These are phyloP conservation scores for Guadua angustifolia DNA, from an alignment of 176 grass and related monocot species.

Conservation along the genomic window DNA sequence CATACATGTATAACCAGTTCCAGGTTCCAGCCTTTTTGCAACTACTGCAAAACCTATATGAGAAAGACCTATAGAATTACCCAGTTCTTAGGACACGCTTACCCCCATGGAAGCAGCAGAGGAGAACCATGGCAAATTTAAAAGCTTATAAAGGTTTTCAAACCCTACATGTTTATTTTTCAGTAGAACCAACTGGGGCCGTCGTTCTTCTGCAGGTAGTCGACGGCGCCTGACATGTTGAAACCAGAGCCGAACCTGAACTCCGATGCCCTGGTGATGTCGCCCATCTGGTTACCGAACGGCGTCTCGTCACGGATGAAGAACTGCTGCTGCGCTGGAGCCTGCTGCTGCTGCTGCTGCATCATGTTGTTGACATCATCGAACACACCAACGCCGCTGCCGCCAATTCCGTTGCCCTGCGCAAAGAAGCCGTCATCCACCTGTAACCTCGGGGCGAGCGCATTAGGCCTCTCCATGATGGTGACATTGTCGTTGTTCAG, in stretches of 20 bases:
- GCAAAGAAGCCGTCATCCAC: slow-evolving; percentile 70
- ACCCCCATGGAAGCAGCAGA: slow-evolving; percentile 36
- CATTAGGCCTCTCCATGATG: slow-evolving; percentile 58
- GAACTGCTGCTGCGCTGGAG: slow-evolving; percentile 56
- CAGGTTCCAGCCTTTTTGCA: slow-evolving; percentile 60
- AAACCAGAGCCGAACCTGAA: slow-evolving; percentile 63
- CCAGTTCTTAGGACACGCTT: slow-evolving; percentile 40
- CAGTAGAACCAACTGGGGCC: slow-evolving; percentile 68
- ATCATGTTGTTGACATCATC: slow-evolving; percentile 67
- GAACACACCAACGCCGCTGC: slow-evolving; percentile 38
- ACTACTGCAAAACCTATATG: slow-evolving; percentile 70
- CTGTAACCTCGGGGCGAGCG: slow-evolving; percentile 46
- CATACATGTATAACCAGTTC: slow-evolving; percentile 67
- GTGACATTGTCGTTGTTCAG: slow-evolving; percentile 44
- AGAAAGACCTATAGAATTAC: slow-evolving; percentile 64
- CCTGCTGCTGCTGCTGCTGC: slow-evolving; percentile 46
- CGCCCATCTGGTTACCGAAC: slow-evolving; percentile 52
- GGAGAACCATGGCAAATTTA: slow-evolving; percentile 39
- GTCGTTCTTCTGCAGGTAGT: slow-evolving; percentile 65
- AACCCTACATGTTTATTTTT: slow-evolving; percentile 60
- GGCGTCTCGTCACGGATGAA: slow-evolving; percentile 53
- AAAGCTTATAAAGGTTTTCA: slow-evolving; percentile 48
- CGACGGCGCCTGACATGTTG: slow-evolving; percentile 47
- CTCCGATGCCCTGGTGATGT: slow-evolving; percentile 39
- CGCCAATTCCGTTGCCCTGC: slow-evolving; percentile 47